Base-by-base conservation (phyloP, 169 alveolate species). In the Plasmodium knowlesi region DNA sequence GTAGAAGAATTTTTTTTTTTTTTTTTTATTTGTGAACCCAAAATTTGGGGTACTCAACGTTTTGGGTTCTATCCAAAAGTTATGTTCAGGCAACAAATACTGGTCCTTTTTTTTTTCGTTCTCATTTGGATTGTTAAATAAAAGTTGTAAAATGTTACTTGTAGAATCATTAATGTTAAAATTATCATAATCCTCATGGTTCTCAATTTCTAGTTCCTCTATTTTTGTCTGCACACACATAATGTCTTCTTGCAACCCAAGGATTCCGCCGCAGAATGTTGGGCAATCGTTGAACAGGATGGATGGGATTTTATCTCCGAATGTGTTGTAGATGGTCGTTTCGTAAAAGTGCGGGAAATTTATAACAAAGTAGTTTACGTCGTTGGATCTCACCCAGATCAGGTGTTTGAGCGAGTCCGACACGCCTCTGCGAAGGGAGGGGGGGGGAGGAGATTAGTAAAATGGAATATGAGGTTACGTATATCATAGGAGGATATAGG, bases 151-250 rank as follows among this genome's bases (percentile, higher is more conserved):
- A 74, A 85, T 85, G 54, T 85, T 85, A 43, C 86, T 85, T 8
- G 93, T 85, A 2, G 93, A 85, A 85, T 85, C 93, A 76, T 85
- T 85, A 74, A 85, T 85, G 37, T 85, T 85, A 32, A 85, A 85
- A 28, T 74, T n/a, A 16, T 32, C 54, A 16, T 43, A 85, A 43
- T 85, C 85, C 10, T 85, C 93, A 85, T 85, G 74, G 34, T 85
- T 10, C 3, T 85, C 93, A 5, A 85, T 85, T 85, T 85, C 93
- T 39, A 85, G 25, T 25, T 85, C 93, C 67, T 85, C 93, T 32
- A 85, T 85, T 85, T 85, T 85, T 1, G 93, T 85, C 76, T 85
- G 93, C 3, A 85, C 93, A 85, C 93, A 85, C 93, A 85, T 85
- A 32, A 85, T 85, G 39, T 85, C 93, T 37, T 85, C 93, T 19